Percentiles rank a stretch among this genome's conserved stretches.
Evolutionary conservation across 192 early-diverging fungal species (phyloP).

Genomic region (Gigaspora rosea): DNA sequence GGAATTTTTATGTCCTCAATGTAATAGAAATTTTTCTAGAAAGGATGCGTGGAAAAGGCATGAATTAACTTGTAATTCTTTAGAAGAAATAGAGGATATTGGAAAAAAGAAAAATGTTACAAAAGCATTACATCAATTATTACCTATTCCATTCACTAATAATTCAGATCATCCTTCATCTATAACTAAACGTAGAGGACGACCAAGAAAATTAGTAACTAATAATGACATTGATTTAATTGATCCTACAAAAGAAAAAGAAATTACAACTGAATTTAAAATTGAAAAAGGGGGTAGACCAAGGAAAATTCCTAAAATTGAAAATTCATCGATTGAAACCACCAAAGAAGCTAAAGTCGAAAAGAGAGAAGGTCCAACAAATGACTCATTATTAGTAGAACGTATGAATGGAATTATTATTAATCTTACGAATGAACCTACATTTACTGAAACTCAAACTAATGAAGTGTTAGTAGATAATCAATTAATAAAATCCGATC

Average conservation of each 20-base stretch:
- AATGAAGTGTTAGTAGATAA: no score
- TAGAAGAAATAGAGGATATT: not conserved
- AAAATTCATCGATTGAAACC: not conserved
- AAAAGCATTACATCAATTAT: not conserved
- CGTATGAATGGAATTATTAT: not conserved
- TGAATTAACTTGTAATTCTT: not conserved
- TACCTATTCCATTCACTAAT: not conserved
- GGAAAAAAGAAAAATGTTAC: not conserved
- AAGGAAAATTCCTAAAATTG: not conserved
- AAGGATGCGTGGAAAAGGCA: conserved; percentile 30
- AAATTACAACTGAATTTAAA: not conserved
- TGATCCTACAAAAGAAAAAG: not conserved
- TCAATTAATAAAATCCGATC: no score
- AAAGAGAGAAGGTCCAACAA: not conserved
- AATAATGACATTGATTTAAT: not conserved
- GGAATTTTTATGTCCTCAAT: conserved; percentile 9
- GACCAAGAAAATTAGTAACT: not conserved
- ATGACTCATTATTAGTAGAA: no score
- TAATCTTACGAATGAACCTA: not conserved
- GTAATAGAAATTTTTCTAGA: conserved; percentile 15
- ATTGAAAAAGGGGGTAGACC: not conserved
- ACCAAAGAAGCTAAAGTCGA: not conserved
- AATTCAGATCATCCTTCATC: not conserved
- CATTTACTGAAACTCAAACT: not conserved
- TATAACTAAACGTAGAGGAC: not conserved